Conservation (phyloP, 495 filamentous ascomycete species). For the Xylaria intraflava region DNA sequence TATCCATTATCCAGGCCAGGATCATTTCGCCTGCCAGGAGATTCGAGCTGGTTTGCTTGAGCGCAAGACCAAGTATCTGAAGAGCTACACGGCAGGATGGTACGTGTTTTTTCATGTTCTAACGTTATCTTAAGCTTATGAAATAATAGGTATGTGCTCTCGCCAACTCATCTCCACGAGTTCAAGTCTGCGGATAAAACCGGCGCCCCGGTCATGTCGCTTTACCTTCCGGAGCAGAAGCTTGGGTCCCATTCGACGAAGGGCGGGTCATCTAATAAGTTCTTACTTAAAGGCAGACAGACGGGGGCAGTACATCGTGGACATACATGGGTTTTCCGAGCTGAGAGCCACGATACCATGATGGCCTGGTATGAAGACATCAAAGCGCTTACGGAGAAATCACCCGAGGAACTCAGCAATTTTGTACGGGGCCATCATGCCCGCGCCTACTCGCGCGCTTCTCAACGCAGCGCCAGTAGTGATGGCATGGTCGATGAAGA, state of each 20-base stretch:
- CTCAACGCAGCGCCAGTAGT: conserved; percentile 57
- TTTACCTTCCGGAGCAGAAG: conserved; percentile 91
- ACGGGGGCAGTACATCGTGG: conserved; percentile 89
- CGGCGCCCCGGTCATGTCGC: conserved; percentile 79
- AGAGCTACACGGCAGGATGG: conserved; percentile 97
- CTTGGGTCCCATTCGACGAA: conserved; percentile 85
- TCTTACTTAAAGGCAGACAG: conserved; percentile 92
- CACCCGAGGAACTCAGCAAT: conserved; percentile 80
- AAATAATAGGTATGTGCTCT: conserved; percentile 82
- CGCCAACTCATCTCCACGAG: conserved; percentile 93
- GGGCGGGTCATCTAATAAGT: conserved; percentile 90
- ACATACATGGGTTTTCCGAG: conserved; percentile 96
- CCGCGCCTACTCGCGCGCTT: conserved; percentile 65
- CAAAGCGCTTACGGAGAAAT: conserved; percentile 74
- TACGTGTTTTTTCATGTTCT: conserved; percentile 38
- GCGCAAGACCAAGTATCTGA: conserved; percentile 97
- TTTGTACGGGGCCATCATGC: conserved; percentile 78
- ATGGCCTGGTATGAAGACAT: conserved; percentile 95
- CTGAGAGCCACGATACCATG: conserved; percentile 94
- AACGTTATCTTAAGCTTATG: conserved; percentile 26
- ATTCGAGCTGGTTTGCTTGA: conserved; percentile 86
- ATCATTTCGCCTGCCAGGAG: conserved; percentile 80
- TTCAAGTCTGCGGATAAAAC: conserved; percentile 81
- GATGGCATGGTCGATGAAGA: conserved; percentile 74
- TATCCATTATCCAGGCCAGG: conserved; percentile 88